phyloP scores from a whole-genome alignment of 2,329 filamentous ascomycete genomes.

The Clonostachys byssicola region DNA sequence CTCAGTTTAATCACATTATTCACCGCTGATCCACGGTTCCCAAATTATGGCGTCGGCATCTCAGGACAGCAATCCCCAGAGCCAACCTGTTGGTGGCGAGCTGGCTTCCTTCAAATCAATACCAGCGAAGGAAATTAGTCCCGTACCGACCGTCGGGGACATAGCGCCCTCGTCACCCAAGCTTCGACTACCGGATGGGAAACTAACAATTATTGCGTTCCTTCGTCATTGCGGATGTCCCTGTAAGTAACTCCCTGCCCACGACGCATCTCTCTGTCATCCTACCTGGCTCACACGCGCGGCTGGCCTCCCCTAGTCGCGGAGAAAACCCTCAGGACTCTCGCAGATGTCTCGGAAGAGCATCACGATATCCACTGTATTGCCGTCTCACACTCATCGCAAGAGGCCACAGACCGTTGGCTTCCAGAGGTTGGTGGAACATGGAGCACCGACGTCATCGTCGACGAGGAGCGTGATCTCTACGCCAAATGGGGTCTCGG shows the following conservation, averaged over 20 bases:
- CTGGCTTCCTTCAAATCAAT: slow-evolving; percentile 34
- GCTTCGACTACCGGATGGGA: slow-evolving; percentile 46
- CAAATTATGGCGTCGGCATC: too few species aligned
- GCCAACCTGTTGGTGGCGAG: slow-evolving; percentile 18
- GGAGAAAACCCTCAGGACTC: slow-evolving; percentile 57
- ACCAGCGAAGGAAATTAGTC: slow-evolving; percentile 33
- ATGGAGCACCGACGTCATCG: slow-evolving; percentile 52
- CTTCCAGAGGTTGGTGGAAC: slow-evolving; percentile 50
- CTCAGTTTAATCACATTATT: too few species aligned
- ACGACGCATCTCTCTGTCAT: background rate
- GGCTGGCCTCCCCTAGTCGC: slow-evolving; percentile 43
- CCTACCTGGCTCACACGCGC: background rate
- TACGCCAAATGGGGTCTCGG: slow-evolving; percentile 67
- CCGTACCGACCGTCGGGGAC: slow-evolving; percentile 45
- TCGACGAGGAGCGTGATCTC: slow-evolving; percentile 54
- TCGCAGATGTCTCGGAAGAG: slow-evolving; percentile 46
- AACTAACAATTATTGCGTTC: slow-evolving; percentile 61
- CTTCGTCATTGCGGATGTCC: slow-evolving; percentile 72
- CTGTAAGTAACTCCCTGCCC: slow-evolving; percentile 41
- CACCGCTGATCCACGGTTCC: too few species aligned
- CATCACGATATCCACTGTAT: slow-evolving; percentile 50
- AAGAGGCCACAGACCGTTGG: slow-evolving; percentile 51
- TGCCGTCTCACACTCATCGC: slow-evolving; percentile 57
- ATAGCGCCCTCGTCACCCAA: slow-evolving; percentile 50
- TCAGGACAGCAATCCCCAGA: too few species aligned